Evolutionary conservation across 2,329 filamentous ascomycete species (phyloP).

Genomic region (Neophaeococcomyces mojaviensis): DNA sequence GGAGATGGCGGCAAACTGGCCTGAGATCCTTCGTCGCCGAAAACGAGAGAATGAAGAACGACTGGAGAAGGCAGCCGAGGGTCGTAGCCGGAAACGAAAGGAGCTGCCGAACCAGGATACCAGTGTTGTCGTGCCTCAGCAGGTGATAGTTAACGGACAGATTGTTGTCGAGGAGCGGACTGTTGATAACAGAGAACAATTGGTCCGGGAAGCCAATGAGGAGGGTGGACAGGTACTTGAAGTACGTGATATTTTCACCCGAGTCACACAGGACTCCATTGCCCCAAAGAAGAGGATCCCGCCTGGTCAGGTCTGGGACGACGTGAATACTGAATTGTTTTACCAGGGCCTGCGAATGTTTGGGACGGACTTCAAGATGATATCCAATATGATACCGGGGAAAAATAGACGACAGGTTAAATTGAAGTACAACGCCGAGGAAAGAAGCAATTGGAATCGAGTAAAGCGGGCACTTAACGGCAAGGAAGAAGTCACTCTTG

Average conservation of each 20-base stretch:
- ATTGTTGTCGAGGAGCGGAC: slow-evolving; percentile 48
- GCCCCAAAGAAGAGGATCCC: slow-evolving; percentile 41
- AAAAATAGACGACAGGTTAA: slow-evolving; percentile 56
- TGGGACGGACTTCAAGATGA: slow-evolving; percentile 55
- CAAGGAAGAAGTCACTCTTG: slow-evolving; percentile 36
- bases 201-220: slow-evolving; percentile 39
- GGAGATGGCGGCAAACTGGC: slow-evolving; percentile 52
- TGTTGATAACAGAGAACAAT: slow-evolving; percentile 42
- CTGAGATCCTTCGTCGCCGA: slow-evolving; percentile 41
- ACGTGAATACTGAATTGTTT: slow-evolving; percentile 53
- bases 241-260: slow-evolving; percentile 37
- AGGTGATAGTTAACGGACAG: slow-evolving; percentile 27
- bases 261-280: slow-evolving; percentile 40
- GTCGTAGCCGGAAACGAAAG: slow-evolving; percentile 24
- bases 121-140: slow-evolving; percentile 14
- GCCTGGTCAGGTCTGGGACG: slow-evolving; percentile 46
- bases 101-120: slow-evolving; percentile 18
- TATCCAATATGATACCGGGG: slow-evolving; percentile 54
- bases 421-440: slow-evolving; percentile 56
- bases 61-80: slow-evolving; percentile 8
- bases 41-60: slow-evolving; percentile 21
- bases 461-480: slow-evolving; percentile 47
- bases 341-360: slow-evolving; percentile 57
- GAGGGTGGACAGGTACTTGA: slow-evolving; percentile 33
- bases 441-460: slow-evolving; percentile 46